Evolutionary conservation across 179 eudicot genomes (phyloP).

Genomic region (Amaranthus tricolor): DNA sequence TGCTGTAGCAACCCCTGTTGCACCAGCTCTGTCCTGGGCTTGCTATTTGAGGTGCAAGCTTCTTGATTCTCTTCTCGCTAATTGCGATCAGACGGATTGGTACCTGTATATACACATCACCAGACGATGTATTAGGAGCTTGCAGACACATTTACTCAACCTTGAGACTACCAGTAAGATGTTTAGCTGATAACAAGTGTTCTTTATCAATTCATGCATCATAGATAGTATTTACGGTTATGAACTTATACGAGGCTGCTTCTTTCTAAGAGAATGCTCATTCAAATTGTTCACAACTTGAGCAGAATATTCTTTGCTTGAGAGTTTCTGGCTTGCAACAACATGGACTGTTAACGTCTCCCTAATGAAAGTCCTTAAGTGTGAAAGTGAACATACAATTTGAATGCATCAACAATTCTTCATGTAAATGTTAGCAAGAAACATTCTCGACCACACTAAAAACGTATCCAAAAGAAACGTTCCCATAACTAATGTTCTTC

Average conservation of each 20-base stretch:
- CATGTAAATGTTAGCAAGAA: background rate
- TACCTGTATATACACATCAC: conserved; percentile 44
- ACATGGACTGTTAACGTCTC: conserved; percentile 31
- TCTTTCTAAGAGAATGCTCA: conserved; percentile 72
- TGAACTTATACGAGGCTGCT: conserved; percentile 67
- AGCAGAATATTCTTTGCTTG: conserved; percentile 45
- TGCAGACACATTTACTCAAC: conserved; percentile 66
- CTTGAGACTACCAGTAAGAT: conserved; percentile 51
- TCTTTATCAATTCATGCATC: conserved; percentile 54
- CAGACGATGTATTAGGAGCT: conserved; percentile 63
- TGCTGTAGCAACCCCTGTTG: conserved; percentile 25
- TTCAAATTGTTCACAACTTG: conserved; percentile 61
- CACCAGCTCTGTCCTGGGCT: conserved; percentile 27
- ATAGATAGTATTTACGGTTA: conserved; percentile 59
- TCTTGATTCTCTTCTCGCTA: conserved; percentile 47
- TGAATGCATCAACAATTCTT: too few relatives aligned
- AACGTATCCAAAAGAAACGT: background rate
- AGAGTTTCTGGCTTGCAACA: conserved; percentile 37
- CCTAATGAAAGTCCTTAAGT: conserved; percentile 6
- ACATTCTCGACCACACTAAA: background rate
- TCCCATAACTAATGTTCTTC: background rate
- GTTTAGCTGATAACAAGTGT: conserved; percentile 36
- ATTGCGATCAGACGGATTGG: conserved; percentile 29
- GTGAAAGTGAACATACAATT: background rate
- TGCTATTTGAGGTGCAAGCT: conserved; percentile 42